Percentiles rank a stretch among this genome's conserved stretches.
These are phyloP conservation scores for Pseudogymnoascus sp. DNA, from an alignment of 2,329 filamentous ascomycete genomes.

Conservation along the genomic window DNA sequence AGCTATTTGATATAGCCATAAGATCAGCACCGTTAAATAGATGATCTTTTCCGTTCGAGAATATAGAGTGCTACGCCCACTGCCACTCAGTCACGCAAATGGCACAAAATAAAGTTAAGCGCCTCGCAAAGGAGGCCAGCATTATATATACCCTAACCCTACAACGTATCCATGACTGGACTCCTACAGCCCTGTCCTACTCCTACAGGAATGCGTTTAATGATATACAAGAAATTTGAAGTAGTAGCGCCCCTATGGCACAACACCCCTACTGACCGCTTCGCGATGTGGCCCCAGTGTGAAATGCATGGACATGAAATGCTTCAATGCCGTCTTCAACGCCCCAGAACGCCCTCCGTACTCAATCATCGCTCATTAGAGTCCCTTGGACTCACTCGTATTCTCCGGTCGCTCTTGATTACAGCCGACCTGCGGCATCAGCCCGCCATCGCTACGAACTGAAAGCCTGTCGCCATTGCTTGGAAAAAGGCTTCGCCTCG, in stretches of 20 bases:
- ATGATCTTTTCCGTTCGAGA: background rate
- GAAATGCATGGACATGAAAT: slow-evolving; percentile 2
- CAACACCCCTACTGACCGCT: background rate
- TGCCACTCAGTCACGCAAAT: background rate
- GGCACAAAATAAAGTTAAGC: slow-evolving; percentile 1
- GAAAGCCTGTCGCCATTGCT: slow-evolving; percentile 24
- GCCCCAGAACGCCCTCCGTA: background rate
- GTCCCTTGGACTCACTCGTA: background rate
- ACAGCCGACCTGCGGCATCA: background rate
- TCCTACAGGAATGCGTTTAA: slow-evolving; percentile 2
- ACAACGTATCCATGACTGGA: background rate
- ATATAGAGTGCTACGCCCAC: background rate
- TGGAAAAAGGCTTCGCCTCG: slow-evolving; percentile 46
- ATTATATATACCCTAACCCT: slow-evolving; percentile 7
- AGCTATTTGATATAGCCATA: background rate
- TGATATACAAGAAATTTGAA: slow-evolving; percentile 7
- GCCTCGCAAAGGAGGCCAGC: background rate
- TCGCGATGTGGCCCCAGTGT: background rate
- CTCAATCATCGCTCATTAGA: slow-evolving; percentile 6
- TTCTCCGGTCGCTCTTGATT: background rate
- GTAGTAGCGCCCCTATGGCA: background rate
- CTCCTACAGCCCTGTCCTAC: background rate
- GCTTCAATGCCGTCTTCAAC: slow-evolving; percentile 2
- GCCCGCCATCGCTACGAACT: background rate
- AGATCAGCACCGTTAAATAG: background rate